Evolutionary conservation across 2,329 filamentous ascomycete species (phyloP).

Genomic region (Botrytis fragariae): DNA sequence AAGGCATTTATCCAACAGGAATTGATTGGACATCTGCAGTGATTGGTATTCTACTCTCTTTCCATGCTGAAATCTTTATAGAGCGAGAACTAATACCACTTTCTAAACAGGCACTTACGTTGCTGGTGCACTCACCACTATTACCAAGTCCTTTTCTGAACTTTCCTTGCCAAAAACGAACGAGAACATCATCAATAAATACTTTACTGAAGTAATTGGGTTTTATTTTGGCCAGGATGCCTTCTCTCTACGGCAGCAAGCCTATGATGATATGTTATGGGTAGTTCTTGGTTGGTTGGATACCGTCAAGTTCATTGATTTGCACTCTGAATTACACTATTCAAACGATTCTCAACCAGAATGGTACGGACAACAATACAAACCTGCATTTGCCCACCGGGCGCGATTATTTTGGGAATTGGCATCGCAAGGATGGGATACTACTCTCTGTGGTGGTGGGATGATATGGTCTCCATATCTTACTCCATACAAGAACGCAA

Average conservation of each 20-base stretch:
- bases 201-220: constrained; percentile 72
- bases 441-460: constrained; percentile 74
- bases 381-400: constrained; percentile 75
- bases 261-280: constrained; percentile 95
- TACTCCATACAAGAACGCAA: constrained; percentile 88
- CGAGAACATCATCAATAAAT: constrained; percentile 78
- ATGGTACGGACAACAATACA: constrained; percentile 79
- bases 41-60: constrained; percentile 40
- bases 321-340: constrained; percentile 66
- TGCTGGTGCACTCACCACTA: constrained; percentile 67
- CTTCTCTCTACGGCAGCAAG: constrained; percentile 70
- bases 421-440: constrained; percentile 77
- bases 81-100: background rate
- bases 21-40: constrained; percentile 96
- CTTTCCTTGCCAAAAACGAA: constrained; percentile 41
- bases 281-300: constrained; percentile 91
- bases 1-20: constrained; percentile 77
- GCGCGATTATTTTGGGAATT: constrained; percentile 84
- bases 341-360: constrained; percentile 39
- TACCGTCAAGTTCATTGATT: constrained; percentile 69
- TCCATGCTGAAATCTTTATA: background rate
- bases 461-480: constrained; percentile 87
- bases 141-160: constrained; percentile 59
- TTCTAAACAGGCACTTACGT: constrained; percentile 63
- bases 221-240: constrained; percentile 88